A percentile compares a stretch with the other conserved stretches of the same genome.
Conservation (phyloP, 352 stramenopile species). For the Phytophthora agathidicida region DNA sequence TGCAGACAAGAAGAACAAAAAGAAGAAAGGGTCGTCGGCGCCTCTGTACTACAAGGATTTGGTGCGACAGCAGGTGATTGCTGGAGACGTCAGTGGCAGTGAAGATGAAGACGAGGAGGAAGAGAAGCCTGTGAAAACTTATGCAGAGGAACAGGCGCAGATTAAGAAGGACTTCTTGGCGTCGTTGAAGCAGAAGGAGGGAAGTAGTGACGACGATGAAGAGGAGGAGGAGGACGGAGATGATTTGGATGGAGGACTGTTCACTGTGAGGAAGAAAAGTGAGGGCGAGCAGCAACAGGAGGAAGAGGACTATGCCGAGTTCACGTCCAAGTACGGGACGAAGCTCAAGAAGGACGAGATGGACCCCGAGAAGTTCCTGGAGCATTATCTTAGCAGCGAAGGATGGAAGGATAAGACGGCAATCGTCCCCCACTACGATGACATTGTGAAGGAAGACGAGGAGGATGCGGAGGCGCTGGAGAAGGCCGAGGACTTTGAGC, state of each 20-base stretch:
- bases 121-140: constrained; percentile 51
- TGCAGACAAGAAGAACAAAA: constrained; percentile 33
- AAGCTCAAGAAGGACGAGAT: constrained; percentile 67
- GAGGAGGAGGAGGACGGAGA: constrained; percentile 77
- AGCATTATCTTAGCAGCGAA: constrained; percentile 80
- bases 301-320: constrained; percentile 69
- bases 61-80: constrained; percentile 94
- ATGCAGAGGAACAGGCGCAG: constrained; percentile 71
- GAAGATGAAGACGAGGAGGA: constrained; percentile 65
- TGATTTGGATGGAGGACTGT: constrained; percentile 73
- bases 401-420: constrained; percentile 86
- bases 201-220: constrained; percentile 34
- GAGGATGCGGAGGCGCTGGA: constrained; percentile 93
- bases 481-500: constrained; percentile 97
- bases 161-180: constrained; percentile 74
- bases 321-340: constrained; percentile 68
- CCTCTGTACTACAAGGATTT: constrained; percentile 96
- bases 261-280: constrained; percentile 74
- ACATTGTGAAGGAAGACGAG: constrained; percentile 89
- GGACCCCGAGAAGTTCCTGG: constrained; percentile 78
- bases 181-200: constrained; percentile 49
- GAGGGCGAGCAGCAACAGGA: constrained; percentile 63
- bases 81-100: constrained; percentile 66
- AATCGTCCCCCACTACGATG: constrained; percentile 72
- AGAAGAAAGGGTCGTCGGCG: constrained; percentile 42